Percentiles rank a stretch among this genome's conserved stretches.
phyloP scores from a whole-genome alignment of 345 rosid species.

The Brassica rapa region DNA sequence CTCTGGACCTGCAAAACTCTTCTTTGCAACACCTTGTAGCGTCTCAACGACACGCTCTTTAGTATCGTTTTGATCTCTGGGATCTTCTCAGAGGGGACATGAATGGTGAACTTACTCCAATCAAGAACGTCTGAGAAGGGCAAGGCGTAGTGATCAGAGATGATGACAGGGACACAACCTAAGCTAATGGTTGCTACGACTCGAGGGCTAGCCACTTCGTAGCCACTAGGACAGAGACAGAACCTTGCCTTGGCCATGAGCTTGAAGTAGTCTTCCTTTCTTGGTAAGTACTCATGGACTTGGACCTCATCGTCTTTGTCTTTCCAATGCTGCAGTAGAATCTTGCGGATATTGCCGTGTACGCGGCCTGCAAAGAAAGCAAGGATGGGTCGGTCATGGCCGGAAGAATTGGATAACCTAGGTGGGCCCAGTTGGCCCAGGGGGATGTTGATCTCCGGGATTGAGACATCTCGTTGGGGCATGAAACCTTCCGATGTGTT shows the following conservation, averaged over 20 bases:
- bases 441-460: constrained; percentile 48
- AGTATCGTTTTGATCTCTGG: constrained; percentile 47
- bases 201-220: constrained; percentile 60
- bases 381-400: constrained; percentile 38
- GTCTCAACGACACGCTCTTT: constrained; percentile 28
- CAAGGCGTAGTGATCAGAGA: constrained; percentile 47
- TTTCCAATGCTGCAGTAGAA: constrained; percentile 47
- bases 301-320: constrained; percentile 48
- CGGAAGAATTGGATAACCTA: constrained; percentile 11
- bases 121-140: constrained; percentile 57
- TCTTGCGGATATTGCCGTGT: constrained; percentile 47
- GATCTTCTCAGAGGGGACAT: constrained; percentile 45
- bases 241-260: constrained; percentile 49
- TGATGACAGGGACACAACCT: constrained; percentile 56
- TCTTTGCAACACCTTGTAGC: constrained; percentile 44
- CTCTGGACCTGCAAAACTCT: constrained; percentile 47
- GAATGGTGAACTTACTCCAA: constrained; percentile 52
- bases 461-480: constrained; percentile 48
- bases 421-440: constrained; percentile 28
- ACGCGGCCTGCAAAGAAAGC: constrained; percentile 57
- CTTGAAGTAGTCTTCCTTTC: constrained; percentile 39
- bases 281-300: constrained; percentile 47
- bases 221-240: constrained; percentile 65
- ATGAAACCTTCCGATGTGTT: constrained; percentile 54
- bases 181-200: constrained; percentile 47